Evolutionary conservation across 2,329 filamentous ascomycete genomes (phyloP).

Genomic region (Phialophora verrucosa): DNA sequence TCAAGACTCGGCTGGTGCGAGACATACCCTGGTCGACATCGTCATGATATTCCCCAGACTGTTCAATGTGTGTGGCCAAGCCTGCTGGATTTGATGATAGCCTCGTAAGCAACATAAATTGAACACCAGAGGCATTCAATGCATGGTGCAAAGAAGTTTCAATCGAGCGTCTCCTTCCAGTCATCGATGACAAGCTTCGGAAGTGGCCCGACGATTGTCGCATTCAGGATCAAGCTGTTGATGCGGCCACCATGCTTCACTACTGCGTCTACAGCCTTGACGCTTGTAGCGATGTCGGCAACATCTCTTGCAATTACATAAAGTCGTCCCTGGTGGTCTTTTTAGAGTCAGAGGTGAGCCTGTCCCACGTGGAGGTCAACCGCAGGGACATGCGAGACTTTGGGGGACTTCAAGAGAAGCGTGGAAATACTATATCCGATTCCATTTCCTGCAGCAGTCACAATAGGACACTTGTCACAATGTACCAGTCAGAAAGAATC

Average conservation of each 20-base stretch:
- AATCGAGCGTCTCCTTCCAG: not conserved
- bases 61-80: not conserved
- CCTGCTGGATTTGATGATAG: slow-evolving; percentile 7
- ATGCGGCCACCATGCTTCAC: too few species aligned
- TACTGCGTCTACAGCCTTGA: too few species aligned
- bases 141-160: slow-evolving; percentile 1
- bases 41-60: not conserved
- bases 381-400: not conserved
- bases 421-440: not conserved
- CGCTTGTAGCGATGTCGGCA: not conserved
- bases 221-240: too few species aligned
- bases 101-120: not conserved
- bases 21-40: not conserved
- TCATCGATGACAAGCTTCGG: not conserved
- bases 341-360: not conserved
- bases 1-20: not conserved
- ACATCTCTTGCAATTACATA: not conserved
- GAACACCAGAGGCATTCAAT: not conserved
- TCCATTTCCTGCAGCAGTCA: not conserved
- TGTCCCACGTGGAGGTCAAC: not conserved
- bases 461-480: too few species aligned
- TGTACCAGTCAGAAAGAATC: too few species aligned
- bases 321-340: not conserved
- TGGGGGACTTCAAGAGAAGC: not conserved
- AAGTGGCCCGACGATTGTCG: too few species aligned